Evolutionary conservation across 371 early-diverging fungal genomes (phyloP), one percentile per base, ranked within the genome.

Genomic region (Coemansia sp.): DNA sequence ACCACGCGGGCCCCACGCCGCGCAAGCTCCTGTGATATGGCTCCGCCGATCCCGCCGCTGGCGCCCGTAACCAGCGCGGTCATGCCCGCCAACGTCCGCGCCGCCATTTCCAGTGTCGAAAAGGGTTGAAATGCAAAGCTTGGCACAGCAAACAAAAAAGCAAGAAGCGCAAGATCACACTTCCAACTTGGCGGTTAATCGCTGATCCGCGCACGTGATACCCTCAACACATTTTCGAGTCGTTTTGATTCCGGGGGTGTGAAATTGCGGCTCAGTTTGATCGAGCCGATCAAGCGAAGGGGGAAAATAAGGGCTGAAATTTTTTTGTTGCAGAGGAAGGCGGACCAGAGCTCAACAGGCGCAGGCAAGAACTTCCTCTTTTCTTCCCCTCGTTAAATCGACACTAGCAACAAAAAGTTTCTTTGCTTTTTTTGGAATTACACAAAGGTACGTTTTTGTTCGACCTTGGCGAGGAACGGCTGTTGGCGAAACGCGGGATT

Each of bases 41-140:
- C 84, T 0, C 82, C 68, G 8, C 91, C 91, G 59, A 90, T 89
- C n/a, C 91, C 91, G 49, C 91, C 85, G 50, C 86, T 87, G 0
- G 88, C 91, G 0, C 91, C 91, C 13, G 90, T 86, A 36, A 90
- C 82, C 9, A 90, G 40, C 47, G 77, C 77, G 38, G 70, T 70
- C 60, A 39, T 69, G 14, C 73, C 71, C 3, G 39, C 52, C 56
- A 76, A 14, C 50, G 59, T 30, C n/a, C 32, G 10, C 10, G 7
- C 35, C 52, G 10, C 6, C 49, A 49, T 49, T 49, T 32, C 49
- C 45, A 45, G 16, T 2, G 16, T n/a, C 8, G 8, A 16, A 36
- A 36, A 36, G 8, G 11, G 13, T 38, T 38, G 13, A n/a, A 35
- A 13, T 16, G 20, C 9, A 20, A 20, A 20, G 20, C 20, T 20